Conservation (phyloP, 1,284 basidiomycete species). For the Pseudozyma pruni region DNA sequence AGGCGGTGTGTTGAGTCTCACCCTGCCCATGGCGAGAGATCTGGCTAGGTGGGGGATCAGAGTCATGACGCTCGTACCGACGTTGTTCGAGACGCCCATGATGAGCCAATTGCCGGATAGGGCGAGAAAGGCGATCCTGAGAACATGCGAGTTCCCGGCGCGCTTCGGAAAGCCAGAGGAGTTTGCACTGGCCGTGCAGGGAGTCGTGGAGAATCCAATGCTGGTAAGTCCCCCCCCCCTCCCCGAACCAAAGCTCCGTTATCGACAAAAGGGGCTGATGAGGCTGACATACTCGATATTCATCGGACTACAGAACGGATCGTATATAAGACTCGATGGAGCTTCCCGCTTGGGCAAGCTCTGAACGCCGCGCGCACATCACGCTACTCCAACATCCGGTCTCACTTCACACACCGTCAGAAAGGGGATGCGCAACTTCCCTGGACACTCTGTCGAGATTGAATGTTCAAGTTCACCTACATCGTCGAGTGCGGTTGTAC, state of each 20-base stretch:
- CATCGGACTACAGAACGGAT: slow-evolving; percentile 46
- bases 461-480: no score
- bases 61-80: slow-evolving; percentile 62
- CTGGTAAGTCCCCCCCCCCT: slow-evolving; percentile 55
- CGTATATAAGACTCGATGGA: slow-evolving; percentile 62
- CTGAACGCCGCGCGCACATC: slow-evolving; percentile 69
- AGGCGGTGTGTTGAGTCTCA: slow-evolving; percentile 65
- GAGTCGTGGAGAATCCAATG: slow-evolving; percentile 63
- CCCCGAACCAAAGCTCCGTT: no score
- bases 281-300: no score
- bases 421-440: not conserved
- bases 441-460: no score
- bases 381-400: slow-evolving; percentile 71
- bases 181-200: slow-evolving; percentile 61
- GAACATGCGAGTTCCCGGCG: slow-evolving; percentile 37
- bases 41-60: slow-evolving; percentile 66
- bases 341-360: slow-evolving; percentile 65
- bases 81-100: slow-evolving; percentile 68
- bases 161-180: slow-evolving; percentile 64
- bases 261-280: no score
- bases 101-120: slow-evolving; percentile 56
- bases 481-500: no score
- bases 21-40: slow-evolving; percentile 68
- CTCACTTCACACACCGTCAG: slow-evolving; percentile 76
- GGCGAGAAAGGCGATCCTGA: slow-evolving; percentile 31